Base-by-base conservation (phyloP, 805 yeast genomes). In the Middelhovenomyces tepae region DNA sequence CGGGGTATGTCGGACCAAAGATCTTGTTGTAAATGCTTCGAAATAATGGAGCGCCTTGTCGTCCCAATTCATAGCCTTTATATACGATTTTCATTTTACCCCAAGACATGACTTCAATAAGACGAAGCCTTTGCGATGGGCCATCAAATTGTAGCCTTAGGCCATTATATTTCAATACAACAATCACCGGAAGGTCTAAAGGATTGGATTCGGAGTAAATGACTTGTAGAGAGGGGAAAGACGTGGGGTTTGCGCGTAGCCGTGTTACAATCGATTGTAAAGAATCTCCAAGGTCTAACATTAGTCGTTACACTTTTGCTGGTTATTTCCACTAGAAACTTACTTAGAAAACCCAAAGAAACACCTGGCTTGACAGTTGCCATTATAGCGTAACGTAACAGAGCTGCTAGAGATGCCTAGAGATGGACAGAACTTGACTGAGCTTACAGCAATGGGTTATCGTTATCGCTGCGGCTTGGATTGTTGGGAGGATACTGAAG, bases 1-100 rank as follows among this genome's bases (percentile, higher is more conserved):
- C 80, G 1, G 79, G 77, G 40, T 69, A 72, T 0, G 81, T 73
- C 1, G 81, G 81, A 0, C 82, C 82, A 49, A 75, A 71, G 3
- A 65, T 56, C 49, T 64, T 68, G 46, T 69, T 69, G 51, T 75
- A 75, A 3, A 74, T 61, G n/a, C n/a, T n/a, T n/a, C n/a, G n/a
- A n/a, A n/a, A n/a, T n/a, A n/a, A n/a, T n/a, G n/a, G n/a, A n/a
- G n/a, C n/a, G n/a, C n/a, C n/a, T n/a, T n/a, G n/a, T 14, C 25
- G 36, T 32, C 43, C 45, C 10, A 46, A 24, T 21, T 48, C 52
- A 10, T 37, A 28, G 22, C 41, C 44, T 21, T 49, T 47, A 35
- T 49, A 49, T 16, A 15, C 10, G 10, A 47, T 16, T 17, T 32
- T 26, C 5, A 28, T 28, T 21, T 35, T 42, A 29, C 36, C 34